These are phyloP conservation scores for Chlamydomonas sphaeroides DNA, from an alignment of 139 green algal species.

Conservation along the genomic window DNA sequence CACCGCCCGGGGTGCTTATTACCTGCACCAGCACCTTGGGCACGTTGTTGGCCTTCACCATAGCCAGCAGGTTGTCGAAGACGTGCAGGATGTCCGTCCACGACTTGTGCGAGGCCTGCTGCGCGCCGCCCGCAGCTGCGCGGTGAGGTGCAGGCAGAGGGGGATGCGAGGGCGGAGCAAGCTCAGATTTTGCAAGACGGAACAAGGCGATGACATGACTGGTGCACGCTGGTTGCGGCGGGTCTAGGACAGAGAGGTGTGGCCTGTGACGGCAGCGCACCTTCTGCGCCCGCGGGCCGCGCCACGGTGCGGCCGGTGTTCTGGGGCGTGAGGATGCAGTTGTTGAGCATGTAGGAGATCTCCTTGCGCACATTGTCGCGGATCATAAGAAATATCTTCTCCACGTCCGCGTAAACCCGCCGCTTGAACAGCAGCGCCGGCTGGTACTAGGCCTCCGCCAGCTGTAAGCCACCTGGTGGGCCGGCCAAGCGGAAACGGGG, in stretches of 20 bases:
- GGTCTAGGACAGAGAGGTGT: too few species aligned
- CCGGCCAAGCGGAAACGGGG: too few species aligned
- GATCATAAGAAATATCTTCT: constrained; percentile 98
- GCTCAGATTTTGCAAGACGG: too few species aligned
- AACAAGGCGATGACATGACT: too few species aligned
- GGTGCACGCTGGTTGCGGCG: background rate
- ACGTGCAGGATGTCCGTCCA: constrained; percentile 89
- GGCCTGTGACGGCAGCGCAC: too few species aligned
- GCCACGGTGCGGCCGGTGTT: background rate
- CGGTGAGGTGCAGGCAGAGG: too few species aligned
- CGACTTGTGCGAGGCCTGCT: constrained; percentile 32
- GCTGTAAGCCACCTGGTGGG: constrained; percentile 59
- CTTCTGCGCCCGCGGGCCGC: background rate
- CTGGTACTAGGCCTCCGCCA: constrained; percentile 98
- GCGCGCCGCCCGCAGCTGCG: too few species aligned
- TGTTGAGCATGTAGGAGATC: constrained; percentile 83
- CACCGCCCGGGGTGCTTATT: too few species aligned
- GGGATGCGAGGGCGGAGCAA: too few species aligned
- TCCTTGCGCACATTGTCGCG: constrained; percentile 98
- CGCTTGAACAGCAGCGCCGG: constrained; percentile 99
- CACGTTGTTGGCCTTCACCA: constrained; percentile 83
- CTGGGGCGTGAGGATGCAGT: constrained; percentile 88
- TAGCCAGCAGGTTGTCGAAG: constrained; percentile 82
- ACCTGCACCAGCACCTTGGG: constrained; percentile 87
- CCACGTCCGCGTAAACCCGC: constrained; percentile 96